Percentiles rank a stretch among this genome's conserved stretches.
Evolutionary conservation across 2,329 filamentous ascomycete genomes (phyloP).

Genomic region (Sclerotinia subarctica): DNA sequence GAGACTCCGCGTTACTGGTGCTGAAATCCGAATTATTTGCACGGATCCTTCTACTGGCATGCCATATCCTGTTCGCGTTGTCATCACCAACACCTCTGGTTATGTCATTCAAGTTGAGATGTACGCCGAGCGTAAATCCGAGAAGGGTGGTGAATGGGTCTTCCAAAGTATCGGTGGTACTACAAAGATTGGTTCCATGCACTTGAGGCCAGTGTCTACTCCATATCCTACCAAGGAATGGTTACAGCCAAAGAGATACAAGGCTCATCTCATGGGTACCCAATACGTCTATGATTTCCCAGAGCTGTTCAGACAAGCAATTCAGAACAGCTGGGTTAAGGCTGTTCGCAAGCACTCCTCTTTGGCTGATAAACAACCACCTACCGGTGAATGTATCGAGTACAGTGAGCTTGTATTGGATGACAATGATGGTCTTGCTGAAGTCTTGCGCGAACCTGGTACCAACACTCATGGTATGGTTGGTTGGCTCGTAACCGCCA

Average conservation of each 20-base stretch:
- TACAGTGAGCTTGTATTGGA: slow-evolving; percentile 94
- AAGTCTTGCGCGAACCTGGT: slow-evolving; percentile 91
- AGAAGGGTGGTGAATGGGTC: slow-evolving; percentile 90
- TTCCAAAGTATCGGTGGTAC: slow-evolving; percentile 97
- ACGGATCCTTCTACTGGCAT: slow-evolving; percentile 81
- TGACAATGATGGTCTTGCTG: slow-evolving; percentile 84
- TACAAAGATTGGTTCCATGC: slow-evolving; percentile 92
- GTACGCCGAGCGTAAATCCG: slow-evolving; percentile 95
- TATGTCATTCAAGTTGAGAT: slow-evolving; percentile 98
- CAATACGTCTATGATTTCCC: slow-evolving; percentile 99
- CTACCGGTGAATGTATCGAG: slow-evolving; percentile 85
- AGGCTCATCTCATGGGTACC: slow-evolving; percentile 97
- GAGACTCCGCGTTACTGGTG: slow-evolving; percentile 93
- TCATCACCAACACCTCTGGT: slow-evolving; percentile 97
- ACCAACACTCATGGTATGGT: slow-evolving; percentile 98
- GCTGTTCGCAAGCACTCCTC: slow-evolving; percentile 69
- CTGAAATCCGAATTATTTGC: slow-evolving; percentile 97
- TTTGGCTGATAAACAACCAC: slow-evolving; percentile 76
- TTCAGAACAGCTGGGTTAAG: slow-evolving; percentile 89
- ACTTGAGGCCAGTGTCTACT: slow-evolving; percentile 83
- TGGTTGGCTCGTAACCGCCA: slow-evolving; percentile 92
- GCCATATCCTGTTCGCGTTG: slow-evolving; percentile 88
- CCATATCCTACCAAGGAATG: slow-evolving; percentile 98
- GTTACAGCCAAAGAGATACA: slow-evolving; percentile 98
- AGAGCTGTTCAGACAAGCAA: slow-evolving; percentile 95